A percentile compares a stretch with the other conserved stretches of the same genome.
These are phyloP conservation scores for Fragilariopsis cylindrus DNA, from an alignment of 108 stramenopile species.

Conservation along the genomic window DNA sequence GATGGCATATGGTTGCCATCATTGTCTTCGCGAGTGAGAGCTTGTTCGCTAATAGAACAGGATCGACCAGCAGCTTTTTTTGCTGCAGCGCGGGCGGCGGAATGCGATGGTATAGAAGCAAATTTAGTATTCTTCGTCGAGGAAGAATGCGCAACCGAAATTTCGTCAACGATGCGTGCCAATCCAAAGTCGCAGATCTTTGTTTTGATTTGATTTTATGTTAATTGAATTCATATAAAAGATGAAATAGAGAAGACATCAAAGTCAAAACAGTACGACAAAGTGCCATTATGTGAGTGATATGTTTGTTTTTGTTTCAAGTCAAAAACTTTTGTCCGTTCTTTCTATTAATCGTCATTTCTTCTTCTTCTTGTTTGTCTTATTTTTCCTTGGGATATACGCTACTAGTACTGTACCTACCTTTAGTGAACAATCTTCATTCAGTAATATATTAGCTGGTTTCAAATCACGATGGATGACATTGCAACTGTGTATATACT, in stretches of 20 bases:
- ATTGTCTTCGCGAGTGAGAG: not conserved
- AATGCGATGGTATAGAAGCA: not conserved
- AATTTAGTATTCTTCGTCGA: not conserved
- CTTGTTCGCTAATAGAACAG: conserved; percentile 8
- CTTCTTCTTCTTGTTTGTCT: not conserved
- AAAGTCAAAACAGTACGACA: not conserved
- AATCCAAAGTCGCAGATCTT: conserved; percentile 98
- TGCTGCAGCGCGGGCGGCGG: not conserved
- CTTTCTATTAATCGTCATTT: not conserved
- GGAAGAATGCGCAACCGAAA: conserved; percentile 9
- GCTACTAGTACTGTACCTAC: conserved; percentile 23
- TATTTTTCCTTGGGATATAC: too few species aligned
- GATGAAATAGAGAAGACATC: not conserved
- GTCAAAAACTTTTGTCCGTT: not conserved
- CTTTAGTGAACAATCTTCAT: conserved; percentile 97
- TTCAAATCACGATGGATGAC: conserved; percentile 92
- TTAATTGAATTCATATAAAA: not conserved
- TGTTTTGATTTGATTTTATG: not conserved
- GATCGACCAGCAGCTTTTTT: conserved; percentile 13
- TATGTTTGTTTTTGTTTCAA: not conserved
- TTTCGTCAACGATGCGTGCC: conserved; percentile 82
- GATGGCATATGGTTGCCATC: not conserved
- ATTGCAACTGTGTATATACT: conserved; percentile 89
- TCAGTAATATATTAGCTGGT: conserved; percentile 92
- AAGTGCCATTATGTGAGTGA: not conserved